These are phyloP conservation scores for Ogataea hybrid DNA, from an alignment of 1,139 yeast genomes.

Conservation along the genomic window DNA sequence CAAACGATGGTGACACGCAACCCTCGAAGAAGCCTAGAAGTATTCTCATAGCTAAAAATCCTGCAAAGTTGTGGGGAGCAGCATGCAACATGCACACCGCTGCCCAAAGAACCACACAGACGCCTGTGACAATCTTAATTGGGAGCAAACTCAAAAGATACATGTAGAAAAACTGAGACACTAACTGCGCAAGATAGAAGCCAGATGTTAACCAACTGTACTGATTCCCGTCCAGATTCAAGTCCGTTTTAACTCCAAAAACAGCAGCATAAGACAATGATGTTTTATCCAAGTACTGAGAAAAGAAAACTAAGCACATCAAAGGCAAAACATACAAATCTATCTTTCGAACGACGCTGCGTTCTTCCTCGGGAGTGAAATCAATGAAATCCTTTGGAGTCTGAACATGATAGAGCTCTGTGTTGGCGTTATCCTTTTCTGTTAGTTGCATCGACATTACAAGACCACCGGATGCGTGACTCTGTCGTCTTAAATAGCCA, in stretches of 20 bases:
- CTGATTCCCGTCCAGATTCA: slow-evolving; percentile 17
- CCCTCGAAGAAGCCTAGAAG: slow-evolving; percentile 34
- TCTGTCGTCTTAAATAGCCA: no score
- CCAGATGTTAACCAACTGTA: slow-evolving; percentile 51
- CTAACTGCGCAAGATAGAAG: slow-evolving; percentile 52
- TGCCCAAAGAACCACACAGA: slow-evolving; percentile 21
- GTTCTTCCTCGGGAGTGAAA: slow-evolving; percentile 30
- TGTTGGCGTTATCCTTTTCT: no score
- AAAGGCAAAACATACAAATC: slow-evolving; percentile 53
- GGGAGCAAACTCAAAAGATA: slow-evolving; percentile 19
- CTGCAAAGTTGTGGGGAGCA: slow-evolving; percentile 32
- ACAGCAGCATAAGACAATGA: slow-evolving; percentile 21
- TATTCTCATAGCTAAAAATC: slow-evolving; percentile 36
- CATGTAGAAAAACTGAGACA: slow-evolving; percentile 24
- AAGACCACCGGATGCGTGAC: no score
- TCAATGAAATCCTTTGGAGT: slow-evolving; percentile 16
- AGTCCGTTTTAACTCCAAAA: slow-evolving; percentile 19
- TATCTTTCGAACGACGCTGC: slow-evolving; percentile 45
- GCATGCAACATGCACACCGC: slow-evolving; percentile 29
- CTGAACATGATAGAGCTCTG: neutral
- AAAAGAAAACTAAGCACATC: slow-evolving; percentile 44
- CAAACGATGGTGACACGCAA: slow-evolving; percentile 32
- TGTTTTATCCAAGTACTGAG: slow-evolving; percentile 43
- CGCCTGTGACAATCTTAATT: slow-evolving; percentile 16
- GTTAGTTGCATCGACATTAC: no score